phyloP scores from a whole-genome alignment of 768 basidiomycete genomes.

The Amanita phalloides region DNA sequence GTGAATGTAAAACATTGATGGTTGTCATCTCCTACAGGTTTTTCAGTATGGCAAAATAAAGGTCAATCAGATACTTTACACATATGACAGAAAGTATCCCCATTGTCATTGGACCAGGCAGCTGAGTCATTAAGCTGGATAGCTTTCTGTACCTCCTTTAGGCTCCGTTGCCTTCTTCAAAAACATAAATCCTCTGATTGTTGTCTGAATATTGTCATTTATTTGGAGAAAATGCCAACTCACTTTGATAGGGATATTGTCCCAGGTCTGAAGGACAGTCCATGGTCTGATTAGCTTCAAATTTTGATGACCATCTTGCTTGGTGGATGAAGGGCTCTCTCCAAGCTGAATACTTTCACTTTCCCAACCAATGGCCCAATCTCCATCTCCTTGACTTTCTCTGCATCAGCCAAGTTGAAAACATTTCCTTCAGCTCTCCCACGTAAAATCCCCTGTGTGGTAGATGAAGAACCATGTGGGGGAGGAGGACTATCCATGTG shows the following conservation, averaged over 20 bases:
- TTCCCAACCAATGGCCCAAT: not conserved
- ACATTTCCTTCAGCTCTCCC: slow-evolving; percentile 10
- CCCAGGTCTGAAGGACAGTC: not conserved
- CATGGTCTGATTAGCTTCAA: not conserved
- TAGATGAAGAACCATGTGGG: slow-evolving; percentile 6
- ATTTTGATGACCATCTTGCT: not conserved
- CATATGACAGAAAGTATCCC: too few species aligned
- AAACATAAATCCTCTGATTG: not conserved
- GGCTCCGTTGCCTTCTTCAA: not conserved
- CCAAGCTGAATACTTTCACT: not conserved
- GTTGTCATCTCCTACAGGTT: too few species aligned
- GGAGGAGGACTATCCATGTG: not conserved
- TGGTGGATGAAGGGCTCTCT: not conserved
- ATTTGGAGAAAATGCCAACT: not conserved
- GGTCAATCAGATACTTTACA: too few species aligned
- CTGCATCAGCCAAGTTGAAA: slow-evolving; percentile 10
- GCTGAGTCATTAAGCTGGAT: not conserved
- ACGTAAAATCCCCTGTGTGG: slow-evolving; percentile 7
- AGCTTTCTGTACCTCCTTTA: not conserved
- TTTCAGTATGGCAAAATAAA: too few species aligned
- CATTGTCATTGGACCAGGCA: too few species aligned
- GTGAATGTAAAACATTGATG: too few species aligned
- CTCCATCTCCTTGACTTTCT: not conserved
- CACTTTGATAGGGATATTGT: not conserved
- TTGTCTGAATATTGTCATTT: not conserved